Evolutionary conservation across 2,329 filamentous ascomycete genomes (phyloP).

Genomic region (Knufia fluminis): DNA sequence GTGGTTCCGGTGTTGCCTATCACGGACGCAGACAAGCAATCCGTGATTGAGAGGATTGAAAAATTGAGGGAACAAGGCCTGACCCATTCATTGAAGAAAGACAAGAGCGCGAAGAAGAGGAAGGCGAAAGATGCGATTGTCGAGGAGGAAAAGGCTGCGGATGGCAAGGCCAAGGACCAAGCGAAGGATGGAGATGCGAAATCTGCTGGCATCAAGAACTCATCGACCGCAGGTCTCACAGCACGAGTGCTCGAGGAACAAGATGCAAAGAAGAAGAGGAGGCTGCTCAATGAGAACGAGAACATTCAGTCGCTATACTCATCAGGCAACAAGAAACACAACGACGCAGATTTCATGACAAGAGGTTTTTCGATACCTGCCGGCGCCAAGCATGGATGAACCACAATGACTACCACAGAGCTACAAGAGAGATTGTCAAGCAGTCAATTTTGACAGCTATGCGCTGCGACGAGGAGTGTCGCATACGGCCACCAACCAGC

Average conservation of each 20-base stretch:
- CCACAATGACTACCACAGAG: too few species aligned
- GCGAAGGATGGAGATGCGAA: slow-evolving; percentile 1
- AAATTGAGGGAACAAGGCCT: slow-evolving; percentile 63
- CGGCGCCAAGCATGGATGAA: slow-evolving; percentile 23
- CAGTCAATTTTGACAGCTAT: too few species aligned
- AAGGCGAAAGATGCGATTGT: slow-evolving; percentile 53
- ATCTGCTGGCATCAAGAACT: slow-evolving; percentile 66
- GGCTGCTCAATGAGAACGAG: slow-evolving; percentile 57
- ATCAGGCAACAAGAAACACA: slow-evolving; percentile 27
- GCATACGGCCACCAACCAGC: too few species aligned
- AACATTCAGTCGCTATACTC: slow-evolving; percentile 48
- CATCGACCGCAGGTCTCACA: slow-evolving; percentile 74
- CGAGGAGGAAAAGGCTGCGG: slow-evolving; percentile 31
- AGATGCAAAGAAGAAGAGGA: slow-evolving; percentile 67
- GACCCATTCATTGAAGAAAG: slow-evolving; percentile 83
- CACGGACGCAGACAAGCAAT: slow-evolving; percentile 59
- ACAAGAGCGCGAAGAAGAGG: slow-evolving; percentile 56
- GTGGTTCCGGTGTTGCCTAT: slow-evolving; percentile 74
- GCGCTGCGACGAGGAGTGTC: too few species aligned
- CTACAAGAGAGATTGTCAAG: too few species aligned
- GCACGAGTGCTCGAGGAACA: slow-evolving; percentile 82
- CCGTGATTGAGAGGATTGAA: slow-evolving; percentile 56
- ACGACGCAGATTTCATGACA: slow-evolving; percentile 49
- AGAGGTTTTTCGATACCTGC: slow-evolving; percentile 47
- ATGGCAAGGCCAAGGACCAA: neutral